A percentile compares a stretch with the other conserved stretches of the same genome.
These are phyloP conservation scores for Prinsepia uniflora DNA, from an alignment of 306 rosid species.

Conservation along the genomic window DNA sequence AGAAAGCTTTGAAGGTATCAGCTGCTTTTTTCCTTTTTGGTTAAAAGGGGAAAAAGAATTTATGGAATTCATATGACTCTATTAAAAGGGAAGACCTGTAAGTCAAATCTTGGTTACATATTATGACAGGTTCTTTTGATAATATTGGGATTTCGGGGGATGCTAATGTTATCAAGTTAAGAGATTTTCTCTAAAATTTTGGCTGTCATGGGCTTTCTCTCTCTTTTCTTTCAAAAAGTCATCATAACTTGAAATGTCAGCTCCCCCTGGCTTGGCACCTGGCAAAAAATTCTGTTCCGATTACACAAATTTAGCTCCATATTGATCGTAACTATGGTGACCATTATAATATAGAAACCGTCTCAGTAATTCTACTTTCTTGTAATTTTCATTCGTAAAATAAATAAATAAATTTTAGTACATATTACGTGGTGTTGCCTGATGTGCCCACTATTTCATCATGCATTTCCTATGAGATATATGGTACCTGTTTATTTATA, in stretches of 20 bases:
- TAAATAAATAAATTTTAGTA: neutral
- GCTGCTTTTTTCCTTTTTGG: neutral
- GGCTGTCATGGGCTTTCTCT: neutral
- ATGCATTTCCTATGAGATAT: neutral
- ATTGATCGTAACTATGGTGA: neutral
- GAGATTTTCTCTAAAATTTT: neutral
- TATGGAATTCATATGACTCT: neutral
- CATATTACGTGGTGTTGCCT: neutral
- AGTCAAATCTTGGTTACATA: neutral
- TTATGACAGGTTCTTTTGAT: neutral
- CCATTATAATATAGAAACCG: neutral
- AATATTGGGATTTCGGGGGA: neutral
- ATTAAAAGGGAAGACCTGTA: neutral
- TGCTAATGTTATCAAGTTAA: neutral
- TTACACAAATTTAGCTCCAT: neutral
- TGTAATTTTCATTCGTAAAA: neutral
- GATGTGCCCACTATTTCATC: conserved; percentile 19
- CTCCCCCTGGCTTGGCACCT: neutral
- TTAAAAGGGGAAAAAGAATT: too few species aligned
- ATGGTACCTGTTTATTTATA: conserved; percentile 1
- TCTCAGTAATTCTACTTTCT: neutral
- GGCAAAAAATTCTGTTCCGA: neutral
- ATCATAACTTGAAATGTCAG: neutral
- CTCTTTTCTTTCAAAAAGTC: neutral
- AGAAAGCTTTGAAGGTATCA: conserved; percentile 80